Evolutionary conservation across 257 asterid species (phyloP).

Genomic region (Nicotiana tabacum): DNA sequence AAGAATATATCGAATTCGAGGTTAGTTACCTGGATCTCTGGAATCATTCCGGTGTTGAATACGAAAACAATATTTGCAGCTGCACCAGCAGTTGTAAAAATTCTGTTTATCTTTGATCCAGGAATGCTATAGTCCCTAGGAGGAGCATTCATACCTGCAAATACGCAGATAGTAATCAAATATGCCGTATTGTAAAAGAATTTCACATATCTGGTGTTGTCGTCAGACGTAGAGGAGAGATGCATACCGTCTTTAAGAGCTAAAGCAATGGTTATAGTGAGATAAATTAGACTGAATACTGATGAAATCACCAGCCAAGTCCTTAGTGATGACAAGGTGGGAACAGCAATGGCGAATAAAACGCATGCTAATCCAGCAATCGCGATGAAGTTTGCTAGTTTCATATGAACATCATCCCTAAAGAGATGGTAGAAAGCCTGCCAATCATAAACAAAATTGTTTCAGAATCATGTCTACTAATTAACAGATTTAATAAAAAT

Average conservation of each 20-base stretch:
- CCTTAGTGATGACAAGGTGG: conserved; percentile 80
- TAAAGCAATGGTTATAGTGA: conserved; percentile 47
- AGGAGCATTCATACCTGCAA: conserved; percentile 36
- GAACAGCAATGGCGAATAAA: conserved; percentile 68
- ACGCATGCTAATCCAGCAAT: conserved; percentile 69
- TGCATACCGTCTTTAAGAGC: conserved; percentile 78
- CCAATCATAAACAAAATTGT: not conserved
- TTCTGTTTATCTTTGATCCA: conserved; percentile 40
- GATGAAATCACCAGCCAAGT: conserved; percentile 78
- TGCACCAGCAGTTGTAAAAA: conserved; percentile 78
- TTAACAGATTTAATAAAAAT: not conserved
- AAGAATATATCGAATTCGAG: not conserved
- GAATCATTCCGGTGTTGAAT: conserved; percentile 97
- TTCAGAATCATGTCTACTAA: not conserved
- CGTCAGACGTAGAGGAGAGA: not conserved
- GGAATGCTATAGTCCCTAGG: conserved; percentile 67
- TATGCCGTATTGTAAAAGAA: not conserved
- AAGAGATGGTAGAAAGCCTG: conserved; percentile 81
- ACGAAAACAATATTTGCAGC: conserved; percentile 78
- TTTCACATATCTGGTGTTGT: not conserved
- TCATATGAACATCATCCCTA: conserved; percentile 49
- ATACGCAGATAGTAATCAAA: no score
- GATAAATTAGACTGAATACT: conserved; percentile 60
- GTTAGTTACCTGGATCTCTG: conserved; percentile 76
- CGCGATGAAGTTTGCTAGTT: conserved; percentile 73